Evolutionary conservation across 2,329 filamentous ascomycete genomes (phyloP), one percentile per base, ranked within the genome.

Genomic region (Colletotrichum sp.): DNA sequence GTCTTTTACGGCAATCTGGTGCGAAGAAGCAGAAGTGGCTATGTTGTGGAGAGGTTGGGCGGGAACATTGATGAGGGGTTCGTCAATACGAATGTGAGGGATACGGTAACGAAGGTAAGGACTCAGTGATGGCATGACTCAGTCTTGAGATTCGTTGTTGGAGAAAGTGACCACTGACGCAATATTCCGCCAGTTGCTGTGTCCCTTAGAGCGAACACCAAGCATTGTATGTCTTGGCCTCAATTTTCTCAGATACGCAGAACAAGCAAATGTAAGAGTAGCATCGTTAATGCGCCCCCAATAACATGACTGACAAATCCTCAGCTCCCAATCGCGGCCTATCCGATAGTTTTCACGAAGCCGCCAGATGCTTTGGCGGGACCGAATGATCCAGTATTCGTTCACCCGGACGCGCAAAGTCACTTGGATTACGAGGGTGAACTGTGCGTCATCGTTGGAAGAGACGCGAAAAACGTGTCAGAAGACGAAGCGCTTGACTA

Each of bases 371-470:
- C 78, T 4, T 64, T 81, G 4, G 65, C 74, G 0, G 79, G 74
- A 5, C 74, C 71, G 16, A 70, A 66, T 1, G 77, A 74, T 4
- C 64, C 74, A 13, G 68, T 80, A 1, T 76, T 80, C 1, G 84
- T 88, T 9, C 56, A 70, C 60, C 86, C 85, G 12, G 83, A 82
- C 48, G 79, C 85, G 12, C 84, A 85, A 0, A 84, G 86, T 75
- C 82, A 86, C 74, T 80, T 85, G 48, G 89, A 90, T 77, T 90
- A 88, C 76, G 89, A 90, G 77, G 88, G 86, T 1, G 89, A 91
- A 77, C 84, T 91, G 70, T 86, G 84, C 8, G 84, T 91, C 34
- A 83, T 90, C 6, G 87, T 90, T 30, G 86, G 87, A 12, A 84
- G 85, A 48, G 83, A 86, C 36, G 86, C 84, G 68, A 89, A 89